Evolutionary conservation across 78 protist genomes (phyloP), one percentile per base, ranked within the genome.

Genomic region (Pigoraptor vietnamica): DNA sequence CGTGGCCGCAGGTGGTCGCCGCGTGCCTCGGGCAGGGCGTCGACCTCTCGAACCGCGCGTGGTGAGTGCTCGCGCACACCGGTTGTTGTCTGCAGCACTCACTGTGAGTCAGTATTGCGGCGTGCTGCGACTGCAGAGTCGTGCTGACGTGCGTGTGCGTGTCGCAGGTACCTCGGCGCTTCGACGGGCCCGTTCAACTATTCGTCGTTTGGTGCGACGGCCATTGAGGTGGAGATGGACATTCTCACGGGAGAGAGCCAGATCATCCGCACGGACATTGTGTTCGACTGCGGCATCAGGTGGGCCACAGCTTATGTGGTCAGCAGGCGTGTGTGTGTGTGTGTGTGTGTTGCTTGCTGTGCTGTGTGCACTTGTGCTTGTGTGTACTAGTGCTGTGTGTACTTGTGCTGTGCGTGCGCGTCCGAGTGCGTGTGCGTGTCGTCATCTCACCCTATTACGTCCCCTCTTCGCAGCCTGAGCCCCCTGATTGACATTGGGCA

Each of bases 401-500:
- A 19, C 32, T 1, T 79, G n/a, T 79, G n/a, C 1, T 2, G 1
- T 2, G 34, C 10, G 6, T 2, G 9, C 83, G 1, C n/a, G 1
- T 14, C 35, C 1, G 14, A 21, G 83, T 2, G 9, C 10, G 9
- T 79, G 1, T 79, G 34, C 35, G 6, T 14, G 34, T 19, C n/a
- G 9, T 25, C n/a, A 21, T 25, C 83, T 79, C 83, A 25, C 83
- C 23, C 14, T 25, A 2, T 21, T 25, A 14, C 83, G 35, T 25
- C 1, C 83, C 83, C 83, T 25, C 83, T 25, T 6, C 14, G 67
- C 67, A 48, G 88, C 36, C 0, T 96, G 38, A 93, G 94, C 90
- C 95, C 97, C 32, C 34, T 35, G 35, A 37, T 96, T 33, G 97
- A 96, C 67, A 1, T 94, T 14, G 95, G 95, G 29, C 97, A 96